Base-by-base conservation (phyloP, 352 stramenopile species). In the Phytopythium delawarense region DNA sequence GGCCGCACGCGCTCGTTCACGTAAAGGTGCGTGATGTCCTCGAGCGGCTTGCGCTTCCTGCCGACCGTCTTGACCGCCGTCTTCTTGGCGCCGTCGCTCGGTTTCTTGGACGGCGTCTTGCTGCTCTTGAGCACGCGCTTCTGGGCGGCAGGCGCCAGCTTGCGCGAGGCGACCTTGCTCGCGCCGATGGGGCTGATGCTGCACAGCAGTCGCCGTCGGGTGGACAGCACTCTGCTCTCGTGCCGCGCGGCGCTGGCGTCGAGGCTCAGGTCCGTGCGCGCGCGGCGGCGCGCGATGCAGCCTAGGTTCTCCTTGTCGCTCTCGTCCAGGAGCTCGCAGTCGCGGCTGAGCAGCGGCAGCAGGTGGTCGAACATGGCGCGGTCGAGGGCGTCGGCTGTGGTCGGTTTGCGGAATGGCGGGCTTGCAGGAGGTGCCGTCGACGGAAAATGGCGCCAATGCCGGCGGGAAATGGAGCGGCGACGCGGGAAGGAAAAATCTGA, bases 261-360 rank as follows among this genome's bases (percentile, higher is more conserved):
- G 20, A 34, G 16, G 21, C 5, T 23, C 18, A 48, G 13, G 12
- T 60, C 25, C 37, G 61, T 52, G 2, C 62, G 57, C 45, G 52
- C 25, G 16, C 63, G 67, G 9, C 74, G 70, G 25, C 72, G 75
- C 58, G 87, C 72, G 35, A 80, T 66, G 57, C 84, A 81, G 39
- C 77, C 81, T n/a, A 80, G 60, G 67, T 90, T 90, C 64, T 90
- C 81, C 71, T 90, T 90, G 67, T 90, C 76, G 59, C 55, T 61
- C 50, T 88, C 73, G 56, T 84, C 70, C 37, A 72, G 65, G 52
- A 68, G 63, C 30, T 81, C 71, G 37, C 66, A 73, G 15, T 85
- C 71, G 61, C 67, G 63, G 58, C 72, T 81, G 30, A 81, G 63
- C 39, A 74, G 72, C 28, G 74, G 71, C 65, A 79, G 40, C 51